phyloP scores from a whole-genome alignment of 1,139 yeast species.

The Oligophagozyma castellii region DNA sequence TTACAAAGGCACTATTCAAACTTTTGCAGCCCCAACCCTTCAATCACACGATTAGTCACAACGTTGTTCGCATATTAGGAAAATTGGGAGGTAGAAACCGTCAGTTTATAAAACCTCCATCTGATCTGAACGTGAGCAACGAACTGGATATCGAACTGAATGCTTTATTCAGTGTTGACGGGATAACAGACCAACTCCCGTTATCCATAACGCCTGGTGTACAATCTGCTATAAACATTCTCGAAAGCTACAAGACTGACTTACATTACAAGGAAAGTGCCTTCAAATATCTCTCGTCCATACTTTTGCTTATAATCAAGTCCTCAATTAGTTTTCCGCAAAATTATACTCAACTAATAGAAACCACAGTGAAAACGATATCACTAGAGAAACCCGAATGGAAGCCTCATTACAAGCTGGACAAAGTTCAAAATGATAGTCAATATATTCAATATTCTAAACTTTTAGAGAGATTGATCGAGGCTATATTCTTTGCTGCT shows the following conservation, averaged over 20 bases:
- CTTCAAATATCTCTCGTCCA: slow-evolving; percentile 52
- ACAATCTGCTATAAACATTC: slow-evolving; percentile 48
- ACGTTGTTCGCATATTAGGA: slow-evolving; percentile 85
- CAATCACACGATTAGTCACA: slow-evolving; percentile 81
- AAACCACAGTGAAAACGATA: slow-evolving; percentile 37
- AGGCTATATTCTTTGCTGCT: slow-evolving; percentile 59
- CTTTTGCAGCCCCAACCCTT: slow-evolving; percentile 87
- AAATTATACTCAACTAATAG: slow-evolving; percentile 35
- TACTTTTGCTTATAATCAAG: slow-evolving; percentile 53
- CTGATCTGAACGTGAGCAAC: slow-evolving; percentile 43
- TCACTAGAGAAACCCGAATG: slow-evolving; percentile 32
- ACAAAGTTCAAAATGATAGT: slow-evolving; percentile 34
- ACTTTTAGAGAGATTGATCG: slow-evolving; percentile 38
- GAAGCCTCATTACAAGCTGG: slow-evolving; percentile 24
- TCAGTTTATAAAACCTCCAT: slow-evolving; percentile 63
- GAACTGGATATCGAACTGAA: slow-evolving; percentile 55
- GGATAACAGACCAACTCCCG: slow-evolving; percentile 47
- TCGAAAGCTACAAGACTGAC: slow-evolving; percentile 56
- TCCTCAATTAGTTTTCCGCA: slow-evolving; percentile 49
- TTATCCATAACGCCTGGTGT: slow-evolving; percentile 76
- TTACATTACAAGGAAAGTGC: slow-evolving; percentile 65
- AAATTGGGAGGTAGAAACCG: slow-evolving; percentile 94
- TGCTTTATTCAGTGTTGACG: slow-evolving; percentile 59
- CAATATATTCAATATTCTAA: slow-evolving; percentile 43
- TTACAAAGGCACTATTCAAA: slow-evolving; percentile 86